phyloP scores from a whole-genome alignment of 345 rosid species.

The Pistacia integerrima region DNA sequence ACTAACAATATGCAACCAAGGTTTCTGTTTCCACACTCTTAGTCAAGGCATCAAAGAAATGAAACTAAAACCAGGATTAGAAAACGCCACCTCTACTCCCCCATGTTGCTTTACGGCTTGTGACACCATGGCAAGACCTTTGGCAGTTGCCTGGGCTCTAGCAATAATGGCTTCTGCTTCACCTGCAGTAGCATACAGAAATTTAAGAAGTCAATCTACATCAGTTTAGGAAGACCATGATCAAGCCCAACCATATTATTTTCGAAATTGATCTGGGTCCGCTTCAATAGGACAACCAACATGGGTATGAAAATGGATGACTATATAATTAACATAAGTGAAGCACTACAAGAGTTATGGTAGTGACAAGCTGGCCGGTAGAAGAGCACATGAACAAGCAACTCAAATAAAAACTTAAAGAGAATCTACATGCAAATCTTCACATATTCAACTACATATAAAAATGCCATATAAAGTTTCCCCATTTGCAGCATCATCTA shows the following conservation, averaged over 20 bases:
- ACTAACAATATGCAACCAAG: background rate
- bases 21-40: background rate
- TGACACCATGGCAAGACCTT: slow-evolving; percentile 69
- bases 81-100: slow-evolving; percentile 73
- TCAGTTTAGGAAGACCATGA: background rate
- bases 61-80: background rate
- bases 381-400: slow-evolving; percentile 8
- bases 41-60: background rate
- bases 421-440: background rate
- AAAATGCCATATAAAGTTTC: background rate
- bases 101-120: slow-evolving; percentile 71
- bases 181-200: slow-evolving; percentile 47
- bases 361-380: background rate
- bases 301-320: background rate
- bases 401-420: background rate
- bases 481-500: background rate
- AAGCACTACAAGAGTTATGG: background rate
- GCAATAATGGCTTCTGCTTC: slow-evolving; percentile 93
- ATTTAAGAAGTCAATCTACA: background rate
- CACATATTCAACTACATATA: background rate
- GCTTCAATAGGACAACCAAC: background rate
- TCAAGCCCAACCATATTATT: background rate
- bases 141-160: slow-evolving; percentile 81
- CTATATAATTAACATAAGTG: background rate
- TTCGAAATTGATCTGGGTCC: background rate